Evolutionary conservation across 2,329 filamentous ascomycete species (phyloP).

Genomic region (Torrubiella hemipterigena): DNA sequence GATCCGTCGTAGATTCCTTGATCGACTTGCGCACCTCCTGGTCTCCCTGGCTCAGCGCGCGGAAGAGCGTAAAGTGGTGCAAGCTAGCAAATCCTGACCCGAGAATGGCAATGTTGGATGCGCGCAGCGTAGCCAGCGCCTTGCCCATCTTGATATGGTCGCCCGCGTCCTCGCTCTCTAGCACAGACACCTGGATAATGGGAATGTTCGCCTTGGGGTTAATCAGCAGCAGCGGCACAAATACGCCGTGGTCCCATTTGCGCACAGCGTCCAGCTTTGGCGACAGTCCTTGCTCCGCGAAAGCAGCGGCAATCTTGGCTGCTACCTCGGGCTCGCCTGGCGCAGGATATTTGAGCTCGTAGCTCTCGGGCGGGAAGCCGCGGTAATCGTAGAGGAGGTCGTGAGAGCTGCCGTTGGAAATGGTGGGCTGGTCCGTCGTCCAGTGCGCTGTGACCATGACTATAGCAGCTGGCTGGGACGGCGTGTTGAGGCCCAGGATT

Average conservation of each 20-base stretch:
- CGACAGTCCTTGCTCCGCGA: slow-evolving; percentile 33
- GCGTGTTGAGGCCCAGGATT: slow-evolving; percentile 40
- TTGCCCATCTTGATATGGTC: slow-evolving; percentile 38
- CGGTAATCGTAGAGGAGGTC: slow-evolving; percentile 45
- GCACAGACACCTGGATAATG: slow-evolving; percentile 45
- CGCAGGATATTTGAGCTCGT: slow-evolving; percentile 43
- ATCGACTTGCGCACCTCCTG: slow-evolving; percentile 12
- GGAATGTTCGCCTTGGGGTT: slow-evolving; percentile 38
- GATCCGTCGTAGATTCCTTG: slow-evolving; percentile 12
- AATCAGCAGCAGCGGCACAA: slow-evolving; percentile 43
- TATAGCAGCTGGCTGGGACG: slow-evolving; percentile 36
- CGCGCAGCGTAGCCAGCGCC: slow-evolving; percentile 36
- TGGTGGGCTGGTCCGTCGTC: slow-evolving; percentile 33
- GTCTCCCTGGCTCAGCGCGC: slow-evolving; percentile 16
- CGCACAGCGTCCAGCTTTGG: slow-evolving; percentile 24
- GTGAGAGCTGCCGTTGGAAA: slow-evolving; percentile 36
- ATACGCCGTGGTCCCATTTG: slow-evolving; percentile 50
- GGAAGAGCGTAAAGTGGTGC: slow-evolving; percentile 41
- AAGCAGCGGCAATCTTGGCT: slow-evolving; percentile 28
- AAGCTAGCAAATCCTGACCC: slow-evolving; percentile 49
- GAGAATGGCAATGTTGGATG: slow-evolving; percentile 42
- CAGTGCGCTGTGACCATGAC: slow-evolving; percentile 48
- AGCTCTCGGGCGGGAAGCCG: slow-evolving; percentile 44
- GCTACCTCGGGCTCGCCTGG: slow-evolving; percentile 43
- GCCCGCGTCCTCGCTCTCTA: slow-evolving; percentile 35